Evolutionary conservation across 2,329 filamentous ascomycete species (phyloP).

Genomic region (Cladosporium colombiae): DNA sequence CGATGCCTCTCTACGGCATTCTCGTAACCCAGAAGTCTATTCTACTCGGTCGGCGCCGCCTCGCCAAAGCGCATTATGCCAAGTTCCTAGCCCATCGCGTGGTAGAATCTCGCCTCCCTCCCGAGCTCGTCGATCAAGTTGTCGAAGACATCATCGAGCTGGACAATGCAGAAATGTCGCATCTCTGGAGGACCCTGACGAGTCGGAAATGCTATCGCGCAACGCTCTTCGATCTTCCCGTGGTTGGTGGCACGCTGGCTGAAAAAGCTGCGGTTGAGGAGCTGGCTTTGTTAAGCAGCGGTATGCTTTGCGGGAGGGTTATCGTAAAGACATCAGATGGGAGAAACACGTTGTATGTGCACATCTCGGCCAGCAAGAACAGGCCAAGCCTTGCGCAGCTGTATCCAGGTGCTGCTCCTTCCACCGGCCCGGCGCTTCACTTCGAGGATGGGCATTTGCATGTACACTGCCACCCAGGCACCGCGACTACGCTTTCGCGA

Average conservation of each 20-base stretch:
- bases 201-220: background rate
- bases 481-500: background rate
- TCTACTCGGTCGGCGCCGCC: slow-evolving; percentile 1
- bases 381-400: background rate
- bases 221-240: background rate
- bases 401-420: background rate
- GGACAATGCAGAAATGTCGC: background rate
- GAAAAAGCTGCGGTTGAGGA: background rate
- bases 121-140: slow-evolving; percentile 5
- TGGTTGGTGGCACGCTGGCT: background rate
- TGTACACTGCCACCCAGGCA: background rate
- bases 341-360: background rate
- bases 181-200: background rate
- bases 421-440: background rate
- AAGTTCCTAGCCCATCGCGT: background rate
- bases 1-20: slow-evolving; percentile 14
- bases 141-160: background rate
- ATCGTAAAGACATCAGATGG: background rate
- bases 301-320: background rate
- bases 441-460: background rate
- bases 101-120: background rate
- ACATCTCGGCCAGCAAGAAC: background rate
- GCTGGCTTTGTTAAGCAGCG: background rate
- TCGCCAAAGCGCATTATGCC: background rate
- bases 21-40: slow-evolving; percentile 5